A percentile compares a stretch with the other conserved stretches of the same genome.
Conservation (phyloP, 495 filamentous ascomycete species). For the Penicillium longicatenatum region DNA sequence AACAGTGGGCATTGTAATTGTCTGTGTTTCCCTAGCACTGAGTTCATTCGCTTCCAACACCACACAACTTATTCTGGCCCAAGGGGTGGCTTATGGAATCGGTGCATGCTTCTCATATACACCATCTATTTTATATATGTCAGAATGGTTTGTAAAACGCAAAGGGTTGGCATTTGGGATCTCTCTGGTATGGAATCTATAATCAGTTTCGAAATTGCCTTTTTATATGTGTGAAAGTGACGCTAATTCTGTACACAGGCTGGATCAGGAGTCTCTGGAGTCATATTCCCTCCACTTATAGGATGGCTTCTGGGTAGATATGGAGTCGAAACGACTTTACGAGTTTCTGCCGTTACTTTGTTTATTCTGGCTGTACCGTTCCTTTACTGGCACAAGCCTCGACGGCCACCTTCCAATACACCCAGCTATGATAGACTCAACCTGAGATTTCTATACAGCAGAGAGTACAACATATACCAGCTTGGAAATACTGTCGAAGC, state of each 20-base stretch:
- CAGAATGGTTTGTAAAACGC: constrained; percentile 53
- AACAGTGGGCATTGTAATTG: constrained; percentile 44
- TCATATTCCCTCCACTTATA: constrained; percentile 49
- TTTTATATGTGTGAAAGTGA: neutral
- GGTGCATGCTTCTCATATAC: constrained; percentile 48
- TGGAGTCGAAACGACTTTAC: constrained; percentile 52
- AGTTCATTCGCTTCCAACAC: constrained; percentile 48
- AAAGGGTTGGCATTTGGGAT: constrained; percentile 53
- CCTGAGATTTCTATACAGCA: constrained; percentile 43
- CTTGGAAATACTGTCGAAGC: constrained; percentile 54
- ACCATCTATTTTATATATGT: constrained; percentile 48
- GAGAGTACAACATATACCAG: constrained; percentile 52
- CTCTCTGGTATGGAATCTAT: constrained; percentile 32
- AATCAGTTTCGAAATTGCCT: neutral
- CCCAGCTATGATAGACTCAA: constrained; percentile 30
- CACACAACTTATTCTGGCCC: constrained; percentile 48
- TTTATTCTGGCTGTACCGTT: constrained; percentile 54
- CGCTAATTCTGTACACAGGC: constrained; percentile 22
- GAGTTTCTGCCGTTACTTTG: constrained; percentile 46
- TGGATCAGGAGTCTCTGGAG: constrained; percentile 41
- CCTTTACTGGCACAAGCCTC: constrained; percentile 55
- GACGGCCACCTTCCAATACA: constrained; percentile 35
- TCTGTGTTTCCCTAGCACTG: constrained; percentile 39
- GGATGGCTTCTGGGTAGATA: constrained; percentile 48
- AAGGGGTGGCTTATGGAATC: constrained; percentile 51